Conservation (phyloP, 768 basidiomycete genomes). For the Cystofilobasidium bisporidii region DNA sequence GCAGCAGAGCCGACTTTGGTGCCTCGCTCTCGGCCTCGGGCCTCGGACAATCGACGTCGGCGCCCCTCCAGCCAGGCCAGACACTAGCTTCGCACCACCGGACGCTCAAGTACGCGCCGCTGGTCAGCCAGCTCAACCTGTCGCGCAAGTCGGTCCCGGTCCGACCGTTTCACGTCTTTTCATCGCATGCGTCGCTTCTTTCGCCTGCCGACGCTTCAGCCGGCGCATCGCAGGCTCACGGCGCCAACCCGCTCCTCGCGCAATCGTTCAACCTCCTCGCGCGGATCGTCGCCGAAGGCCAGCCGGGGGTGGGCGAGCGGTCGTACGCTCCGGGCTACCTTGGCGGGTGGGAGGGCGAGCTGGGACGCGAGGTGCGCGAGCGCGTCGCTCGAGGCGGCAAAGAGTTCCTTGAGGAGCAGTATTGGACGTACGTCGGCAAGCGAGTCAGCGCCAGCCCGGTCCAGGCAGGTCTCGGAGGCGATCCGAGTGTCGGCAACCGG, state of each 20-base stretch:
- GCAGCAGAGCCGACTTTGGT: background rate
- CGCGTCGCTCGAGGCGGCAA: slow-evolving; percentile 70
- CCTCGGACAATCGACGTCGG: background rate
- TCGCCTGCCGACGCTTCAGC: slow-evolving; percentile 6
- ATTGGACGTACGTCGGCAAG: slow-evolving; percentile 51
- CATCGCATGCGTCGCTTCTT: slow-evolving; percentile 49
- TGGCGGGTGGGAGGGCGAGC: slow-evolving; percentile 47
- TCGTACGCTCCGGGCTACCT: slow-evolving; percentile 74
- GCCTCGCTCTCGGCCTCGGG: background rate
- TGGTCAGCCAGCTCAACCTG: slow-evolving; percentile 63
- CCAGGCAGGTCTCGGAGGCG: slow-evolving; percentile 80
- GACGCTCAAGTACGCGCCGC: slow-evolving; percentile 91
- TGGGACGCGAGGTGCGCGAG: slow-evolving; percentile 47
- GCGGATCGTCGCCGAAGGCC: slow-evolving; percentile 38
- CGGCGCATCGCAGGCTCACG: background rate
- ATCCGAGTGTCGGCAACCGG: slow-evolving; percentile 80
- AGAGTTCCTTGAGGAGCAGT: slow-evolving; percentile 75
- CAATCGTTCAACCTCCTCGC: slow-evolving; percentile 40
- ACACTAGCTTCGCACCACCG: slow-evolving; percentile 41
- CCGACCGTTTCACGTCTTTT: slow-evolving; percentile 55
- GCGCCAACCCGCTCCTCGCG: slow-evolving; percentile 34
- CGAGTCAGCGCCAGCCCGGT: slow-evolving; percentile 69
- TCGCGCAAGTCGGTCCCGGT: slow-evolving; percentile 43
- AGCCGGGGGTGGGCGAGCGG: slow-evolving; percentile 60
- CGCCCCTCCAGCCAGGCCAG: slow-evolving; percentile 16